Percentiles rank a stretch among this genome's conserved stretches.
These are phyloP conservation scores for Zymoseptoria ardabiliae DNA, from an alignment of 2,329 filamentous ascomycete species.

Conservation along the genomic window DNA sequence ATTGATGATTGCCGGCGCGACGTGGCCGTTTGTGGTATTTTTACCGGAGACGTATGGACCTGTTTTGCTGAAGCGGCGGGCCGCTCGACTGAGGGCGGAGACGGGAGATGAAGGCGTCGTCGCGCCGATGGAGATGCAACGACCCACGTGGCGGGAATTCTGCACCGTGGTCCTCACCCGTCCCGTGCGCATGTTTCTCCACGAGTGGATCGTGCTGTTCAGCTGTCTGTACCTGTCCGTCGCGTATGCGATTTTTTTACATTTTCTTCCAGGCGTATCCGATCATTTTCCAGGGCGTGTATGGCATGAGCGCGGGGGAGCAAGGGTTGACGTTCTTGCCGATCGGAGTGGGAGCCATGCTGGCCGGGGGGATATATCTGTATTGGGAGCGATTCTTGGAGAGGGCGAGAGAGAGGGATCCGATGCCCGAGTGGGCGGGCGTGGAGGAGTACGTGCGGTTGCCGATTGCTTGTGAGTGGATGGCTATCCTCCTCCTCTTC, in stretches of 20 bases:
- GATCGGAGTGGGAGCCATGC: slow-evolving; percentile 55
- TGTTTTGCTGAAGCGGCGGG: slow-evolving; percentile 31
- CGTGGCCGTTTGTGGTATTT: slow-evolving; percentile 53
- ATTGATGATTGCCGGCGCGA: slow-evolving; percentile 58
- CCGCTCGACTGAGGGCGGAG: slow-evolving; percentile 30
- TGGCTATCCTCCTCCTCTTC: too few species aligned
- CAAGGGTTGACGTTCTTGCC: slow-evolving; percentile 63
- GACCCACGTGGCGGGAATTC: slow-evolving; percentile 49
- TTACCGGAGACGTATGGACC: slow-evolving; percentile 49
- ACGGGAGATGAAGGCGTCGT: slow-evolving; percentile 48
- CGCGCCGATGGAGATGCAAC: slow-evolving; percentile 58
- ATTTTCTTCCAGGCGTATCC: slow-evolving; percentile 72
- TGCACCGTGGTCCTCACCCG: slow-evolving; percentile 63
- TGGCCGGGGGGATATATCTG: slow-evolving; percentile 56
- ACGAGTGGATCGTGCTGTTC: slow-evolving; percentile 66
- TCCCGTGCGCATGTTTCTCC: slow-evolving; percentile 65
- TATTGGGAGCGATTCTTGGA: slow-evolving; percentile 56
- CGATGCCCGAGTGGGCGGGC: slow-evolving; percentile 48
- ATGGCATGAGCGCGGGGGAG: slow-evolving; percentile 56
- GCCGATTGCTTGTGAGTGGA: slow-evolving; percentile 53
- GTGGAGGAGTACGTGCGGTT: slow-evolving; percentile 62
- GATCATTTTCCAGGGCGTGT: slow-evolving; percentile 57
- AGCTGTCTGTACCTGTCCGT: slow-evolving; percentile 62
- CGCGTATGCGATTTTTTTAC: slow-evolving; percentile 58
- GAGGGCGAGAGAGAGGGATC: slow-evolving; percentile 39